Evolutionary conservation across 2,329 filamentous ascomycete species (phyloP).

Genomic region (Endoconidiophora polonica): DNA sequence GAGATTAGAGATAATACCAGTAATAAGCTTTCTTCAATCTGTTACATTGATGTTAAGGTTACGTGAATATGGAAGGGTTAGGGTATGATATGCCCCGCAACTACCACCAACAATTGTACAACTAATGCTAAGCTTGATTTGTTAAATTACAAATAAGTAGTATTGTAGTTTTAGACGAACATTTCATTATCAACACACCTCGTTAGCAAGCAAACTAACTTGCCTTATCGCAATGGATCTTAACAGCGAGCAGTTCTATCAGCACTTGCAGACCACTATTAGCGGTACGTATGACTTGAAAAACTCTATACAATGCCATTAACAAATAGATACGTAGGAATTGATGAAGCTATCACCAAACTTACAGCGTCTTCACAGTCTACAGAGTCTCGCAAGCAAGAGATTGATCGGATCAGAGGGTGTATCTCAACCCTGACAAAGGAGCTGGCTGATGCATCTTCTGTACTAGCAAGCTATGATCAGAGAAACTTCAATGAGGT

Average conservation of each 20-base stretch:
- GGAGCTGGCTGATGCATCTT: slow-evolving; percentile 68
- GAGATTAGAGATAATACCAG: too few species aligned
- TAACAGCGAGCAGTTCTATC: slow-evolving; percentile 67
- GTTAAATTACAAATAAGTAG: too few species aligned
- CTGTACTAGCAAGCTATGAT: slow-evolving; percentile 75
- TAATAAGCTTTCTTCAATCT: too few species aligned
- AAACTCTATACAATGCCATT: background rate
- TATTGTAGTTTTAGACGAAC: background rate
- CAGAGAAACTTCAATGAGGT: slow-evolving; percentile 74
- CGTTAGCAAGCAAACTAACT: background rate
- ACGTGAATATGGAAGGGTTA: too few species aligned
- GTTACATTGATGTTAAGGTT: too few species aligned
- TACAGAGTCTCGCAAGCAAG: slow-evolving; percentile 54
- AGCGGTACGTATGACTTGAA: slow-evolving; percentile 34
- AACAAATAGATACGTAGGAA: slow-evolving; percentile 29
- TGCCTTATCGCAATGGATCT: slow-evolving; percentile 22
- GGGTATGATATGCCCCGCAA: too few species aligned
- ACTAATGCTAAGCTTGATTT: too few species aligned
- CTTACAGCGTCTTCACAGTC: background rate
- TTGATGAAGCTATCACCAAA: slow-evolving; percentile 42
- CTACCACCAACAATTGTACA: too few species aligned
- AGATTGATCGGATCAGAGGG: slow-evolving; percentile 63
- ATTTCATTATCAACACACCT: background rate
- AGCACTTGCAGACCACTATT: slow-evolving; percentile 63
- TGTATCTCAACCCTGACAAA: slow-evolving; percentile 67